phyloP scores from a whole-genome alignment of 202 grass and related monocot genomes.

The Zoysia matrella region DNA sequence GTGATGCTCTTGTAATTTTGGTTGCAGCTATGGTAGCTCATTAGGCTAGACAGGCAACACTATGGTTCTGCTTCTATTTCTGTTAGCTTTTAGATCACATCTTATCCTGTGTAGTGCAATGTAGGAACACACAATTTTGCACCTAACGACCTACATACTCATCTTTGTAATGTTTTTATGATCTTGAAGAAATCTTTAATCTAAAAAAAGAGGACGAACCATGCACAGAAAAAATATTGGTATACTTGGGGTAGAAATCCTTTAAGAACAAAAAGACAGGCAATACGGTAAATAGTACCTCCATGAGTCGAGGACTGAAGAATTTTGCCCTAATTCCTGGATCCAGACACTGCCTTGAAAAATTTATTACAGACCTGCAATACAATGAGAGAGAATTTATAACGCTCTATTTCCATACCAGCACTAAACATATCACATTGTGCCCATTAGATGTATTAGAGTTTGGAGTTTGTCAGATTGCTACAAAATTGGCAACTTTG shows the following conservation, averaged over 20 bases:
- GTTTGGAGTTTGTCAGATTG: not conserved
- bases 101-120: not conserved
- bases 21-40: not conserved
- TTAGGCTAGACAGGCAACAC: not conserved
- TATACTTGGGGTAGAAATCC: constrained; percentile 21
- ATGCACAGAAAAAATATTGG: constrained; percentile 5
- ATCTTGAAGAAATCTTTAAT: not conserved
- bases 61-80: not conserved
- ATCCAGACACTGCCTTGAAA: constrained; percentile 90
- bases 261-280: constrained; percentile 9
- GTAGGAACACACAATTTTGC: not conserved
- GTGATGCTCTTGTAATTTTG: not conserved
- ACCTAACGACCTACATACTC: not conserved
- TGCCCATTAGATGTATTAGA: not conserved
- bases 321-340: constrained; percentile 79
- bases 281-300: constrained; percentile 59
- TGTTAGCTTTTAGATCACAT: not conserved
- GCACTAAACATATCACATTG: constrained; percentile 12
- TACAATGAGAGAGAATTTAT: constrained; percentile 28
- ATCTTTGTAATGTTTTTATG: not conserved
- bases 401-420: constrained; percentile 14
- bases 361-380: constrained; percentile 91
- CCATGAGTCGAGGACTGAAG: constrained; percentile 97
- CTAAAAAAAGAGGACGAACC: not conserved
- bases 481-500: constrained; percentile 10